Conservation (phyloP, 106 monocot species). For the Dendrobium catenatum region DNA sequence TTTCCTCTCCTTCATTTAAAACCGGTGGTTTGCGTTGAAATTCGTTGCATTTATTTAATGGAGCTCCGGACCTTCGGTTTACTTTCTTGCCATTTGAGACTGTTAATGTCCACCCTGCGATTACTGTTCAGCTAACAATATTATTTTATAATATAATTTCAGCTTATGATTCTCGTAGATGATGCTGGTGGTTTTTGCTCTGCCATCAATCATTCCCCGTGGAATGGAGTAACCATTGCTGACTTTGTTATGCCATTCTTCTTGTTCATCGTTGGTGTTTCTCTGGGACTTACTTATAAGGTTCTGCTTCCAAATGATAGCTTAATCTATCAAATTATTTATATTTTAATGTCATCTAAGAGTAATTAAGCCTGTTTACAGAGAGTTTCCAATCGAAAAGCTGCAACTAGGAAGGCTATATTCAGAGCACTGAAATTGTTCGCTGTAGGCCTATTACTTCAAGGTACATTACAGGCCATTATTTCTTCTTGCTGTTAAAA, state of each 20-base stretch:
- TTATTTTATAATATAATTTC: slow-evolving; percentile 12
- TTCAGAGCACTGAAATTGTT: slow-evolving; percentile 49
- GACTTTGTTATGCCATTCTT: slow-evolving; percentile 99
- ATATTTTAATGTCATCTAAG: neutral
- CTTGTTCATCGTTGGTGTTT: slow-evolving; percentile 90
- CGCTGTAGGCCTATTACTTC: slow-evolving; percentile 49
- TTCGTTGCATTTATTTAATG: too few relatives aligned
- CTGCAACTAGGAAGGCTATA: slow-evolving; percentile 43
- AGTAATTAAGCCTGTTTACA: slow-evolving; percentile 8
- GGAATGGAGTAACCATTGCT: slow-evolving; percentile 80
- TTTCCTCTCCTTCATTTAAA: too few relatives aligned
- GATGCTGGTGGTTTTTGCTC: slow-evolving; percentile 68
- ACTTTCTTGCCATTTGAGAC: too few relatives aligned
- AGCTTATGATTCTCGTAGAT: slow-evolving; percentile 98
- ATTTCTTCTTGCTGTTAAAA: neutral
- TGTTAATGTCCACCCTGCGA: too few relatives aligned
- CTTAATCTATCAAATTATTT: neutral
- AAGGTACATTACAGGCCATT: slow-evolving; percentile 32
- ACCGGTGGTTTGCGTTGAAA: too few relatives aligned
- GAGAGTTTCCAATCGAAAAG: slow-evolving; percentile 43
- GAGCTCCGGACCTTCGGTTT: too few relatives aligned
- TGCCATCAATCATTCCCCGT: slow-evolving; percentile 86
- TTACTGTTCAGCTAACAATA: neutral
- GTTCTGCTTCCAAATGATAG: slow-evolving; percentile 17
- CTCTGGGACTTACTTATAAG: slow-evolving; percentile 77